Conservation (phyloP, 2,329 filamentous ascomycete genomes). For the Penicillium sp. region DNA sequence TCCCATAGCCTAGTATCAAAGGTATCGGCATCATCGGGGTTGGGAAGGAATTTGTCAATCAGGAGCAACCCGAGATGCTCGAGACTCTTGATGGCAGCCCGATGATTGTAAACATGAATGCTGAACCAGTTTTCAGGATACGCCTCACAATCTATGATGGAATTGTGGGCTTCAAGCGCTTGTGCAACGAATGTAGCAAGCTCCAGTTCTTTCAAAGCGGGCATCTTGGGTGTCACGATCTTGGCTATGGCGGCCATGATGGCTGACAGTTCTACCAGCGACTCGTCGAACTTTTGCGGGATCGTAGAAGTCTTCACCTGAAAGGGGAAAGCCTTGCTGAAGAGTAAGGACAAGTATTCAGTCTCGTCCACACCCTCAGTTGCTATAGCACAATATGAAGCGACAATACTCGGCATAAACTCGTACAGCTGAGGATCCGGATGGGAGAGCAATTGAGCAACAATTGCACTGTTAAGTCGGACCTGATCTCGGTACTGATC, state of each 20-base stretch:
- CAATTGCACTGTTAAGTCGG: constrained; percentile 85
- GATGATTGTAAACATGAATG: constrained; percentile 88
- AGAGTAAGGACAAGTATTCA: constrained; percentile 74
- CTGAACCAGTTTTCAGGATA: constrained; percentile 91
- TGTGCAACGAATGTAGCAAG: constrained; percentile 73
- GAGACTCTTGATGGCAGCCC: constrained; percentile 80
- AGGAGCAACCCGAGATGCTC: constrained; percentile 79
- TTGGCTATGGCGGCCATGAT: constrained; percentile 79
- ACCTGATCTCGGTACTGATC: constrained; percentile 92
- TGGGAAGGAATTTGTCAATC: constrained; percentile 77
- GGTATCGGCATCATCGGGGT: constrained; percentile 84
- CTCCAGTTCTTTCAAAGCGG: constrained; percentile 75
- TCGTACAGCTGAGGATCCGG: constrained; percentile 79
- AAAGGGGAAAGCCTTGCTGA: constrained; percentile 88
- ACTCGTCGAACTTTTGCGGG: constrained; percentile 72
- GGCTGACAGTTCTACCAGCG: constrained; percentile 82
- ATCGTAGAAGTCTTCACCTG: constrained; percentile 65
- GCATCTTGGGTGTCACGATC: constrained; percentile 69
- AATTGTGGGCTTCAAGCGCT: constrained; percentile 79
- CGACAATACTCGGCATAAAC: constrained; percentile 85
- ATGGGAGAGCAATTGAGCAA: constrained; percentile 78
- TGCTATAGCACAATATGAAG: constrained; percentile 79
- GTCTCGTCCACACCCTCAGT: constrained; percentile 59
- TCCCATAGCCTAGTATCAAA: constrained; percentile 97
- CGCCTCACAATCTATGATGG: constrained; percentile 82